Evolutionary conservation across 257 asterid species (phyloP), one percentile per base, ranked within the genome.

Genomic region (Fraxinus americana): DNA sequence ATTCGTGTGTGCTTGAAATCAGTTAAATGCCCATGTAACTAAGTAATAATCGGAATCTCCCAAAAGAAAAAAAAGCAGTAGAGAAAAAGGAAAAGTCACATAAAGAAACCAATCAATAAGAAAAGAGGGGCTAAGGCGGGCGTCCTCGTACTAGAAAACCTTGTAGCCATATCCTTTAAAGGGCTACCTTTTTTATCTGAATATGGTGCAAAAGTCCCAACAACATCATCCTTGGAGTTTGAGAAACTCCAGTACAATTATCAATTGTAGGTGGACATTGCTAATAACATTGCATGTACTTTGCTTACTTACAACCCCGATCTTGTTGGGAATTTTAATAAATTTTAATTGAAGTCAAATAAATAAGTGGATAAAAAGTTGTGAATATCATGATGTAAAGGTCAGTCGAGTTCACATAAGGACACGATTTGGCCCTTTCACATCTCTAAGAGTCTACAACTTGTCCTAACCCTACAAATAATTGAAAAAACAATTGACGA

Each of bases 141-240:
- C 29, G 72, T 23, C 27, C 27, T 25, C 27, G 27, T 25, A 25
- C 27, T 25, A 25, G 27, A 25, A 25, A 25, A 25, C 27, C 27
- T 25, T 25, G 27, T 25, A 25, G n/a, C 29, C 71, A 73, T 54
- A 77, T 80, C 78, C 85, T 78, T 35, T 74, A 63, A 71, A 63
- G 52, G 34, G 38, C 72, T 76, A 67, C 17, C 16, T 77, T 77
- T 80, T 78, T 11, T 11, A 17, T 71, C 85, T 25, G 27, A 25
- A 25, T 25, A 25, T 45, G 61, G 16, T 72, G 78, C 78, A 50
- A 66, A 34, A 69, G 86, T 10, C 81, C 84, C 87, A 73, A 77
- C 86, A 85, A 67, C 73, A 86, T 86, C 86, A 79, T 79, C 83
- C 79, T 84, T 75, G 85, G 70, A 80, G 48, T 86, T 84, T 79